Conservation (phyloP, 257 asterid genomes). For the Coffea eugenioides region DNA sequence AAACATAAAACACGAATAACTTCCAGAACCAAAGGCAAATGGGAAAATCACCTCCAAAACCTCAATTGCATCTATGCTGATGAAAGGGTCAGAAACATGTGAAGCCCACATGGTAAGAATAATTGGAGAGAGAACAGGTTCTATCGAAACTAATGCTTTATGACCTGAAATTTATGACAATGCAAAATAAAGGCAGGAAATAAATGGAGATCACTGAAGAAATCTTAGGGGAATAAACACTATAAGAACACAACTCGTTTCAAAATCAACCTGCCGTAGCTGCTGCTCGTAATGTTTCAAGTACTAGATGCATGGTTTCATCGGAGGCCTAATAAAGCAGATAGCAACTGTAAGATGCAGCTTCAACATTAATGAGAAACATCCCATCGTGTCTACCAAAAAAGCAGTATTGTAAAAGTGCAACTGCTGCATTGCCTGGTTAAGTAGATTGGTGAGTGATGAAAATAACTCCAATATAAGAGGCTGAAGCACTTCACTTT, state of each 20-base stretch:
- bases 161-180: slow-evolving; percentile 47
- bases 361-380: slow-evolving; percentile 19
- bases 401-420: slow-evolving; percentile 6
- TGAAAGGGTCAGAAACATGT: slow-evolving; percentile 92
- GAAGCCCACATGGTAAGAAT: slow-evolving; percentile 95
- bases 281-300: slow-evolving; percentile 89
- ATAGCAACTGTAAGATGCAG: slow-evolving; percentile 19
- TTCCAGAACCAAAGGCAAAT: not conserved
- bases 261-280: slow-evolving; percentile 72
- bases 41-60: slow-evolving; percentile 72
- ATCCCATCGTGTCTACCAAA: not conserved
- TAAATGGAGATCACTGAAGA: not conserved
- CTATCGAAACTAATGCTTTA: slow-evolving; percentile 57
- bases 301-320: slow-evolving; percentile 95
- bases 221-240: not conserved
- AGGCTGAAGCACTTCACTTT: slow-evolving; percentile 57
- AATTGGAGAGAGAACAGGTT: slow-evolving; percentile 77
- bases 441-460: slow-evolving; percentile 83
- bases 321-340: slow-evolving; percentile 79
- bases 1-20: not conserved
- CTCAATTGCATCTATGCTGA: slow-evolving; percentile 92
- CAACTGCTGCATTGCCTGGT: slow-evolving; percentile 49
- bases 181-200: not conserved
- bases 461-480: slow-evolving; percentile 65
- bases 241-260: not conserved